Percentiles rank a stretch among this genome's conserved stretches.
Conservation (phyloP, 2,329 filamentous ascomycete genomes). For the Penicillium sp. region DNA sequence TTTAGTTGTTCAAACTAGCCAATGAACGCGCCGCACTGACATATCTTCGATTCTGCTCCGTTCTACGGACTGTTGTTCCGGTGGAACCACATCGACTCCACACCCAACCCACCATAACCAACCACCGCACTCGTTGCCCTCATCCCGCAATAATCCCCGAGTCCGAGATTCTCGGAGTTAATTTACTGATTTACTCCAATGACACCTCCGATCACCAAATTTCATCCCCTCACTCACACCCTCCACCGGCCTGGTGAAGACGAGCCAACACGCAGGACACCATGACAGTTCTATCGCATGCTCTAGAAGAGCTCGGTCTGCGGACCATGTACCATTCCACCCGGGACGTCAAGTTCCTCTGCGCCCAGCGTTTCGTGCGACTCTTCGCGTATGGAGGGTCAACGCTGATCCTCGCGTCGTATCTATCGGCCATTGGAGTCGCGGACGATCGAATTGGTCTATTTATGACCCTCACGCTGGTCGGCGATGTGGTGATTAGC, state of each 20-base stretch:
- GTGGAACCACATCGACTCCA: background rate
- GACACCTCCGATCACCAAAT: background rate
- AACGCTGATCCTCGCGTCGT: slow-evolving; percentile 64
- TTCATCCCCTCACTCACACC: background rate
- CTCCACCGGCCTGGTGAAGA: background rate
- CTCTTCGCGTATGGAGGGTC: slow-evolving; percentile 68
- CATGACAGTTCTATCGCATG: slow-evolving; percentile 13
- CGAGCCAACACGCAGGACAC: too few species aligned
- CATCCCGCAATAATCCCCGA: background rate
- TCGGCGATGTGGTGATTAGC: slow-evolving; percentile 63
- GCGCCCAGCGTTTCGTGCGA: slow-evolving; percentile 52
- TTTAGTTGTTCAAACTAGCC: background rate
- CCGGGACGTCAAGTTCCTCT: slow-evolving; percentile 45
- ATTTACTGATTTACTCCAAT: background rate
- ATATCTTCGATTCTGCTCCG: background rate
- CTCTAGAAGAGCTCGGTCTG: slow-evolving; percentile 42
- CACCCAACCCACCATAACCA: background rate
- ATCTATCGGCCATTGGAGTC: slow-evolving; percentile 60
- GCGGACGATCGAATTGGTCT: slow-evolving; percentile 64
- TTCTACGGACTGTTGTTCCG: background rate
- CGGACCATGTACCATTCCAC: slow-evolving; percentile 43
- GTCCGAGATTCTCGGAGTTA: slow-evolving; percentile 3
- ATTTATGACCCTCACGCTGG: slow-evolving; percentile 67
- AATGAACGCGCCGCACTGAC: background rate
- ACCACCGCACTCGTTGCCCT: background rate